Evolutionary conservation across 306 rosid species (phyloP).

Genomic region (Gastrolobium villosum): DNA sequence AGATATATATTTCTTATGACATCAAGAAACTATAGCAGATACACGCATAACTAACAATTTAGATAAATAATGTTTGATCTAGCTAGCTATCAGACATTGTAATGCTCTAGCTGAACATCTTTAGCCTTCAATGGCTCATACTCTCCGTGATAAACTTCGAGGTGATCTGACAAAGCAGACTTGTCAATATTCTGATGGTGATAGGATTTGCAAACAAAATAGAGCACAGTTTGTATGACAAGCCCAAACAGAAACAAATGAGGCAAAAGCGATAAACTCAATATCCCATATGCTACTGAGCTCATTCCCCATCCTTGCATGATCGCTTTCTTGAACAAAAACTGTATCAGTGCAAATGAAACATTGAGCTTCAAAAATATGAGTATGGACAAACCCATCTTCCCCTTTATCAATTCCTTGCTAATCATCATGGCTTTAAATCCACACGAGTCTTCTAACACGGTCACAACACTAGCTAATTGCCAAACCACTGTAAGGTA

Average conservation of each 20-base stretch:
- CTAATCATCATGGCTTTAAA: conserved; percentile 78
- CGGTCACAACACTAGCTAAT: conserved; percentile 71
- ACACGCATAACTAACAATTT: neutral
- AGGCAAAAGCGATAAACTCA: conserved; percentile 56
- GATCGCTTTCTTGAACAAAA: conserved; percentile 54
- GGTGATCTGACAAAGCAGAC: conserved; percentile 75
- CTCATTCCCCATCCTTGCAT: conserved; percentile 51
- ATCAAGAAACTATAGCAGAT: conserved; percentile 6
- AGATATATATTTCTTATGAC: neutral
- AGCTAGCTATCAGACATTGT: conserved; percentile 44
- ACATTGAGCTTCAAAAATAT: conserved; percentile 42
- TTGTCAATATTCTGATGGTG: conserved; percentile 88
- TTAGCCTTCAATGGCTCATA: conserved; percentile 72
- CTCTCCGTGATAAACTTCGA: conserved; percentile 71
- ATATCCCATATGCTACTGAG: conserved; percentile 41
- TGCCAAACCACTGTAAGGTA: conserved; percentile 77
- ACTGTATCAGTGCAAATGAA: conserved; percentile 6
- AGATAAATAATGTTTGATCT: neutral
- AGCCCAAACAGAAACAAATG: conserved; percentile 59
- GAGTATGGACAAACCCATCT: conserved; percentile 49
- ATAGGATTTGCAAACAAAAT: conserved; percentile 87
- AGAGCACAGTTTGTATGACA: conserved; percentile 73
- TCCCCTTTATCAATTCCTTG: conserved; percentile 67
- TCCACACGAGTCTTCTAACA: conserved; percentile 75
- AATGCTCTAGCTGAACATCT: conserved; percentile 77